Base-by-base conservation (phyloP, 441 rosid species). In the Populus hybrid region DNA sequence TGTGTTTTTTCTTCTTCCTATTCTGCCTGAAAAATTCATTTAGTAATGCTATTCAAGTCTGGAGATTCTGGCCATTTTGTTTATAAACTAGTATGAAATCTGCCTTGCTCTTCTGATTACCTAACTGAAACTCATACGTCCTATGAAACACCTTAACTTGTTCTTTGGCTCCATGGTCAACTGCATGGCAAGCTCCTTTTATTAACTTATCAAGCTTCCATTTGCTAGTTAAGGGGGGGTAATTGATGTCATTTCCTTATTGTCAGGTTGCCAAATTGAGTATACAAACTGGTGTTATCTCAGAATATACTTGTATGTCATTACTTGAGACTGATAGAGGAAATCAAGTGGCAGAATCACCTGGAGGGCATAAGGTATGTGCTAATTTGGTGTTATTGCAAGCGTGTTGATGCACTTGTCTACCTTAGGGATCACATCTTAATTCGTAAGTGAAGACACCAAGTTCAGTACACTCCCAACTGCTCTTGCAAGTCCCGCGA, bases 291-390 rank as follows among this genome's bases (percentile, higher is more conserved):
- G 88, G 93, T 8, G 76, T 88, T 24, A 78, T 86, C 40, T 93
- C 98, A 1, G 99, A 97, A 80, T 93, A 93, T 72, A 90, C 98
- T 65, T 88, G 87, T 64, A 86, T 97, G 95, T 71, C 86, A 81
- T 72, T 93, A n/a, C 76, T 88, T 10, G 95, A 93, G 86, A 81
- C 81, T 29, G 80, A 84, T 56, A 87, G 85, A 84, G 85, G 24
- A 74, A 81, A 63, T 36, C 78, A 72, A 76, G 78, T 73, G 65
- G 61, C 56, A 26, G 90, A 80, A 73, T 64, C 83, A 71, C 38
- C 86, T 50, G 69, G 77, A 71, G 74, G 59, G 10, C 70, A 53
- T 38, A 88, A 81, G 90, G 92, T 90, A 82, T 16, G 71, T 42
- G 23, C 69, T 75, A 20, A 26, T 64, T 11, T 69, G 29, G 24